Percentiles rank a stretch among this genome's conserved stretches.
Evolutionary conservation across 2,329 filamentous ascomycete species (phyloP).

Genomic region (Myriosclerotinia curreyana): DNA sequence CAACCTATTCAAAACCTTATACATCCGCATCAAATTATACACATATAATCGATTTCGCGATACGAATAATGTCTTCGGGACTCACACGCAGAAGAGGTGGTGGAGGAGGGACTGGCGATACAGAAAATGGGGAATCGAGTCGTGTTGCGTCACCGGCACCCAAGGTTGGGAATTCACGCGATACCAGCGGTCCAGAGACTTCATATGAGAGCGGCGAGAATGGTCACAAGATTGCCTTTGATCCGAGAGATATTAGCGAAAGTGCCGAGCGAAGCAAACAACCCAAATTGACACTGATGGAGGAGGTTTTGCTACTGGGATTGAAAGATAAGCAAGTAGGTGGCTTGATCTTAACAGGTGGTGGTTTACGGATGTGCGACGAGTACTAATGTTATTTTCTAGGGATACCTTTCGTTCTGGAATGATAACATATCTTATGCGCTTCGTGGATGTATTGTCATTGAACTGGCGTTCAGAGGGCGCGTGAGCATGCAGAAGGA

Average conservation of each 20-base stretch:
- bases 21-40: slow-evolving; percentile 24
- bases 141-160: slow-evolving; percentile 65
- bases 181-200: slow-evolving; percentile 64
- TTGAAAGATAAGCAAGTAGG: slow-evolving; percentile 97
- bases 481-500: slow-evolving; percentile 99
- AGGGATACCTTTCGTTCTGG: slow-evolving; percentile 99
- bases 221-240: slow-evolving; percentile 97
- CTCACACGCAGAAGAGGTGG: slow-evolving; percentile 66
- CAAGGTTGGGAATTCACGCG: slow-evolving; percentile 56
- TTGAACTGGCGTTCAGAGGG: slow-evolving; percentile 93
- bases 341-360: slow-evolving; percentile 25
- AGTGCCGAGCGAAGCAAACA: slow-evolving; percentile 95
- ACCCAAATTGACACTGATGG: slow-evolving; percentile 97
- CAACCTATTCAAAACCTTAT: no score
- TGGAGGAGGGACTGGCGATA: slow-evolving; percentile 59
- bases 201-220: slow-evolving; percentile 91
- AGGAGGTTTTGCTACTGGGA: slow-evolving; percentile 91
- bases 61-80: slow-evolving; percentile 48
- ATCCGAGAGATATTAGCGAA: slow-evolving; percentile 95
- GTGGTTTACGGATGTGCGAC: slow-evolving; percentile 13
- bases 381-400: slow-evolving; percentile 25
- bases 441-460: slow-evolving; percentile 93
- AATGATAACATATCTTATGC: slow-evolving; percentile 99
- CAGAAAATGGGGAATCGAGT: slow-evolving; percentile 61
- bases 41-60: slow-evolving; percentile 20